Base-by-base conservation (phyloP, 106 monocot species). In the Amphibolis antarctica region DNA sequence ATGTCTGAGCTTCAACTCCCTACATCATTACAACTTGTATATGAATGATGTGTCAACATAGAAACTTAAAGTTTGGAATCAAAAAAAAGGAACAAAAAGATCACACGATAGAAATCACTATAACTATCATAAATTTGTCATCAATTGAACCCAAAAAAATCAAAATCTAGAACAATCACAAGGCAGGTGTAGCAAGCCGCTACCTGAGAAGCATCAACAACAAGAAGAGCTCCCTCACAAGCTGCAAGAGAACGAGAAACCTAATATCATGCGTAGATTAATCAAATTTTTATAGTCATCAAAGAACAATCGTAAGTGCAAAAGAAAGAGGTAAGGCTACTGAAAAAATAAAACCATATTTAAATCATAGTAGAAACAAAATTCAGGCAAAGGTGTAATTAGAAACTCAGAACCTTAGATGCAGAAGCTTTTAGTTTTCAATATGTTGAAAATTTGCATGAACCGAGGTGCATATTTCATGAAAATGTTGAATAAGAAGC, bases 151-250 rank as follows among this genome's bases (percentile, higher is more conserved):
- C 48, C 10, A 17, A 12, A 12, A 3, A n/a, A 49, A 49, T 49
- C 3, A 9, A 13, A 17, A 49, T 4, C 3, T 49, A 49, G 10
- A 49, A 49, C 13, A 49, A 49, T 49, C 3, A 17, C 48, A 5
- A 7, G 36, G 36, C 36, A 4, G n/a, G 15, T 26, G 13, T 14
- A 59, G 28, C 43, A 59, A 26, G 66, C 62, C 46, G 46, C 46
- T 64, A 89, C 93, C 93, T 94, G 89, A 77, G 96, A 90, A 78
- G 96, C 90, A 80, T 96, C 96, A 53, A 90, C 86, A 62, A 96
- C 96, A 55, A 96, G 81, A 76, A 96, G 86, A 30, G 89, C 96
- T 69, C 96, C 96, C 81, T 96, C 96, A 65, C 96, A 96, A 69
- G 96, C 96, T 10, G 86, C 96, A 73, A 90, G 84, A 76, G 96